Base-by-base conservation (phyloP, 2,329 filamentous ascomycete genomes). In the Verruconis gallopava region DNA sequence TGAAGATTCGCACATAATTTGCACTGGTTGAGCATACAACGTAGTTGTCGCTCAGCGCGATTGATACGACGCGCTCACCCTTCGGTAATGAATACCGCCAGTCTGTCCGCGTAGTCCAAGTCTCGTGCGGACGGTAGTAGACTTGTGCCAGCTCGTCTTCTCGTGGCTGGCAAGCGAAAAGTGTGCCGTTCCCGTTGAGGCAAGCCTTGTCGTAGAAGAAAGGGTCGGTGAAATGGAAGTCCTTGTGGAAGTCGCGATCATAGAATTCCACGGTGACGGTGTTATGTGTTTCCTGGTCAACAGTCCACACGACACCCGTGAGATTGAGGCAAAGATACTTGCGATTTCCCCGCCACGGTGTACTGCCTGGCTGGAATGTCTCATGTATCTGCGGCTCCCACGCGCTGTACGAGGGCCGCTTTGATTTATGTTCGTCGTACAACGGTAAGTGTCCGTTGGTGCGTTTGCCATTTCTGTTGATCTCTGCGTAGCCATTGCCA, bases 221-320 rank as follows among this genome's bases (percentile, higher is more conserved):
- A 1, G 86, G 89, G 57, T 98, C 91, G 11, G 88, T 96, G 58
- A 98, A 96, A 64, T 96, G 91, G 53, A 95, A 95, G 58, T 96
- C 86, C 37, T 89, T 75, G 57, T 94, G 82, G 45, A 82, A 79
- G 51, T 93, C 86, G 45, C 86, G 81, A 59, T 98, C 93, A 58
- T 96, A 95, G 58, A 98, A 98, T 54, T 96, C 91, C 2, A 96
- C 88, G 0, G 88, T 95, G 9, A 98, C 80, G 2, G 91, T 98
- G 57, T 96, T 60, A 44, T 70, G 81, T 0, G 81, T 83, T 54
- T 95, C 88, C 60, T 98, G 91, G 51, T 94, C 84, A 14, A 98
- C 85, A 0, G 89, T 96, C 85, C 91, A 98, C 5, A 95, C 84
- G 54, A 93, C 91, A 1, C 93, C 91, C 41, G 88, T 84, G 45